Conservation (phyloP, 495 filamentous ascomycete genomes). For the Hypoxylon fuscum region DNA sequence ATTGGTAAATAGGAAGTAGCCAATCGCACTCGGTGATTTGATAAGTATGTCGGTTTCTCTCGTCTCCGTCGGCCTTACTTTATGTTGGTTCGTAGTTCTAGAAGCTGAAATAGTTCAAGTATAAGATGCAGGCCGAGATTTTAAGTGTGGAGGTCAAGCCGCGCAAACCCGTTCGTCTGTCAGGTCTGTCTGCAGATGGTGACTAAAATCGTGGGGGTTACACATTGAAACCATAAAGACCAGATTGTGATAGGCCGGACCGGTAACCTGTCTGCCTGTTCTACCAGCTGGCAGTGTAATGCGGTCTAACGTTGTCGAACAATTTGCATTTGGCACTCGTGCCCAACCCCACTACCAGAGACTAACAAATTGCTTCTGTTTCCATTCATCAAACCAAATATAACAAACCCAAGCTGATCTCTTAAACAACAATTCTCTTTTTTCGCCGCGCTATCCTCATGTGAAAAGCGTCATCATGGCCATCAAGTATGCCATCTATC, state of each 20-base stretch:
- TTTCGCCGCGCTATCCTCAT: conserved; percentile 39
- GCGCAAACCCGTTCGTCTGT: conserved; percentile 14
- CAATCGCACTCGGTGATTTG: conserved; percentile 4
- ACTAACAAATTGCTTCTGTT: conserved; percentile 30
- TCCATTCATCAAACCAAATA: conserved; percentile 8
- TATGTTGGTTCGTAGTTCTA: conserved; percentile 10
- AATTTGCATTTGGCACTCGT: conserved; percentile 34
- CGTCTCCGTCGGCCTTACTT: neutral
- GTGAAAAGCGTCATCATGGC: conserved; percentile 55
- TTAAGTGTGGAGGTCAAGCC: neutral
- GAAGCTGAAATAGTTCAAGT: neutral
- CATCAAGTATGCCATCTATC: conserved; percentile 51
- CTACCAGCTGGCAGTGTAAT: neutral
- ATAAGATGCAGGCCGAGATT: neutral
- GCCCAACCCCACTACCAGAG: conserved; percentile 42
- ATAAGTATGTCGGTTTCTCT: conserved; percentile 3
- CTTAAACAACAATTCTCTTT: conserved; percentile 9
- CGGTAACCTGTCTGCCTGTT: conserved; percentile 7
- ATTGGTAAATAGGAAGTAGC: conserved; percentile 6
- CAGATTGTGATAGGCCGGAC: conserved; percentile 5
- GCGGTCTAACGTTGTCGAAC: too few relatives aligned
- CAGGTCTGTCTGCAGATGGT: conserved; percentile 6
- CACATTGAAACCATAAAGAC: neutral
- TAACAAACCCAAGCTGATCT: conserved; percentile 21
- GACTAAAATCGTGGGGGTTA: conserved; percentile 30